Evolutionary conservation across 2,329 filamentous ascomycete genomes (phyloP).

Genomic region (Trichoderma sp.): DNA sequence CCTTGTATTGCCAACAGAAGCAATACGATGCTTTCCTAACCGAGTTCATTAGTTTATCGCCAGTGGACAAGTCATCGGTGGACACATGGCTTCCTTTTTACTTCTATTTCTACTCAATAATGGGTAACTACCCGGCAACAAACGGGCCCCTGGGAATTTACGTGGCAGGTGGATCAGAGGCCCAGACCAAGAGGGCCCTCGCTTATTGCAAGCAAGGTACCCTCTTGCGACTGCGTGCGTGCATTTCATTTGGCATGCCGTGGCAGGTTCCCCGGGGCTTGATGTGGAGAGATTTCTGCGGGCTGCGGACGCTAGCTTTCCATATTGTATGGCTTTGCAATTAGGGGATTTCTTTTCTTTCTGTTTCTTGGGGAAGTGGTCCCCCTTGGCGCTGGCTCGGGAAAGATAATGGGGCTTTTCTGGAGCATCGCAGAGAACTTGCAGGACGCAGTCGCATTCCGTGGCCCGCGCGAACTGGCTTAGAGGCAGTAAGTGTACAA

Average conservation of each 20-base stretch:
- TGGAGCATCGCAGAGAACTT: slow-evolving; percentile 23
- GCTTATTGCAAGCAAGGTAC: slow-evolving; percentile 26
- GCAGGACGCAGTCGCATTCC: slow-evolving; percentile 26
- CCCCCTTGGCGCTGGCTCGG: slow-evolving; percentile 6
- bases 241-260: slow-evolving; percentile 16
- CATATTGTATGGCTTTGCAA: slow-evolving; percentile 3
- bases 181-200: slow-evolving; percentile 5
- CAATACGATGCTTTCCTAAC: neutral
- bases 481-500: neutral
- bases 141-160: slow-evolving; percentile 13
- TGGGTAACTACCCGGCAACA: neutral
- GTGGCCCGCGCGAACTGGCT: slow-evolving; percentile 14
- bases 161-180: slow-evolving; percentile 26
- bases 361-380: slow-evolving; percentile 9
- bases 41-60: neutral
- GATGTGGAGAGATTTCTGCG: slow-evolving; percentile 1
- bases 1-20: neutral
- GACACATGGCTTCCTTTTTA: slow-evolving; percentile 16
- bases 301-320: neutral
- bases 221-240: neutral
- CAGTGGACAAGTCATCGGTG: slow-evolving; percentile 6
- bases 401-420: slow-evolving; percentile 5
- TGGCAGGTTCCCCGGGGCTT: slow-evolving; percentile 24
- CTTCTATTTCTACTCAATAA: neutral
- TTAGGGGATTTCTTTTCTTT: slow-evolving; percentile 1